phyloP scores from a whole-genome alignment of 768 basidiomycete species.

The Psilocybe tampanensis region DNA sequence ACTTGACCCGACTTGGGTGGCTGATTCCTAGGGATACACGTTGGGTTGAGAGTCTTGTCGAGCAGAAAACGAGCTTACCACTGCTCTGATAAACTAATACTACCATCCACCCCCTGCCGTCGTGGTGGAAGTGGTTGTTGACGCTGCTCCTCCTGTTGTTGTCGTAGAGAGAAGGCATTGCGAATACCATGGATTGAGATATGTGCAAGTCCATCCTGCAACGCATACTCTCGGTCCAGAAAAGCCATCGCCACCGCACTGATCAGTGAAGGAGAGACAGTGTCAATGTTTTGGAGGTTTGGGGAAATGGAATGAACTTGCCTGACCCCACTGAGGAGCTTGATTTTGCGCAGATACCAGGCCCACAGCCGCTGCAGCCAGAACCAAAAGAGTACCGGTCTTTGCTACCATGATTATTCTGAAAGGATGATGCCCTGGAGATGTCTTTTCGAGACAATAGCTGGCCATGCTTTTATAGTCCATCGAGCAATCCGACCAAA shows the following conservation, averaged over 20 bases:
- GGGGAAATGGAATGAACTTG: constrained; percentile 14
- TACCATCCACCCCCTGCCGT: constrained; percentile 34
- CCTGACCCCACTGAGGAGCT: constrained; percentile 39
- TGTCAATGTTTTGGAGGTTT: not conserved
- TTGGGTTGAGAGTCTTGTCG: not conserved
- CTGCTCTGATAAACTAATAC: constrained; percentile 59
- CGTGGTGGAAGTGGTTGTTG: constrained; percentile 31
- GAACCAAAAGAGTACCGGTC: constrained; percentile 7
- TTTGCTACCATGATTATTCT: constrained; percentile 13
- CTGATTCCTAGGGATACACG: too few species aligned
- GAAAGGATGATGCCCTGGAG: not conserved
- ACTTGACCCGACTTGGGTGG: too few species aligned
- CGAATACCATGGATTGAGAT: constrained; percentile 49
- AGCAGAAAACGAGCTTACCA: constrained; percentile 34
- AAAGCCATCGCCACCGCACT: constrained; percentile 59
- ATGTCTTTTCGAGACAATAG: constrained; percentile 2
- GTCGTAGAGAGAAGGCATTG: constrained; percentile 62
- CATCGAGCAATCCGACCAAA: constrained; percentile 31
- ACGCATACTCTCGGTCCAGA: constrained; percentile 52
- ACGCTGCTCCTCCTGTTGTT: constrained; percentile 40
- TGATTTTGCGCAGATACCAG: constrained; percentile 17
- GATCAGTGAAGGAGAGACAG: not conserved
- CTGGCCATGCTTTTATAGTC: constrained; percentile 9
- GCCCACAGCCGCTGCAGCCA: constrained; percentile 9
- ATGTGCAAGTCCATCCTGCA: constrained; percentile 47